phyloP scores from a whole-genome alignment of 345 rosid genomes.

The Heritiera littoralis region DNA sequence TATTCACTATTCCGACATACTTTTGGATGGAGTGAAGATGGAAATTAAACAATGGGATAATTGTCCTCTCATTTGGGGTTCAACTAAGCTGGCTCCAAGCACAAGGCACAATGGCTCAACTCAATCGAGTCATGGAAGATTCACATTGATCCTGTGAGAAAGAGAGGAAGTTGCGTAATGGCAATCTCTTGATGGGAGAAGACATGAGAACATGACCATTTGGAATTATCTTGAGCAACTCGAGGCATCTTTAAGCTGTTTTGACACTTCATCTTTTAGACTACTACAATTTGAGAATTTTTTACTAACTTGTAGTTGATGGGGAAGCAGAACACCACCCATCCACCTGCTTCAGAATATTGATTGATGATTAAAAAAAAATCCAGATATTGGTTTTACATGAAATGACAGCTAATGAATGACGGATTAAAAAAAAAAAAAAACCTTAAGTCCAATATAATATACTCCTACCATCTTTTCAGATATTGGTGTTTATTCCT shows the following conservation, averaged over 20 bases:
- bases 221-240: slow-evolving; percentile 4
- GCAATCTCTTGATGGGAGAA: not conserved
- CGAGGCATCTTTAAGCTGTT: not conserved
- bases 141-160: not conserved
- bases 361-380: not conserved
- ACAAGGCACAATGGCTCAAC: not conserved
- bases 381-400: not conserved
- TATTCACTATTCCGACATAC: slow-evolving; percentile 15
- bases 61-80: slow-evolving; percentile 6
- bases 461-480: not conserved
- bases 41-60: not conserved
- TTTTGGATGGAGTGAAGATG: not conserved
- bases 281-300: not conserved
- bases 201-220: slow-evolving; percentile 8
- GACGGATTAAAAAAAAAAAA: not conserved
- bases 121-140: not conserved
- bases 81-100: slow-evolving; percentile 14
- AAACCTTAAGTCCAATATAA: not conserved
- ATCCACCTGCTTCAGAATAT: not conserved
- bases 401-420: not conserved
- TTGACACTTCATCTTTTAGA: not conserved
- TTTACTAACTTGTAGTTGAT: not conserved
- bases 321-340: not conserved
- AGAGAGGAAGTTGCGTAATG: not conserved
- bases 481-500: not conserved